These are phyloP conservation scores for Beauveria medogensis DNA, from an alignment of 2,329 filamentous ascomycete species.

Conservation along the genomic window DNA sequence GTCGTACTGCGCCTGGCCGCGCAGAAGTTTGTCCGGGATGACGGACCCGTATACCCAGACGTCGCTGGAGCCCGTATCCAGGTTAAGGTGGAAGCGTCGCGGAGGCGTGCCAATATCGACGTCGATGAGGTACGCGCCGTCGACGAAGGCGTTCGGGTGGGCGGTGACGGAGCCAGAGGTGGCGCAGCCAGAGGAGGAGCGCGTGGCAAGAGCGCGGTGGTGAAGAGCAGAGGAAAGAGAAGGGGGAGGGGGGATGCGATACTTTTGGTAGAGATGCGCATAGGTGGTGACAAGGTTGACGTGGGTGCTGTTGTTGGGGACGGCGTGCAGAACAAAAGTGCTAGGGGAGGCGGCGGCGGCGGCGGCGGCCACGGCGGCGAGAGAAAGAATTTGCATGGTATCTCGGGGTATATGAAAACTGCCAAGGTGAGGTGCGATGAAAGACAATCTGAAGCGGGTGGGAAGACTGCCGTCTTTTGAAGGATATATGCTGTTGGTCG, in stretches of 20 bases:
- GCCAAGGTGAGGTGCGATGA: no score
- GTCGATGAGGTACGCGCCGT: slow-evolving; percentile 6
- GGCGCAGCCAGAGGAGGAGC: neutral
- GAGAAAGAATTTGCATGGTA: neutral
- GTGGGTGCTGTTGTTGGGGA: neutral
- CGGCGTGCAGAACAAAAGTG: neutral
- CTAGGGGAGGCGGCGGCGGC: neutral
- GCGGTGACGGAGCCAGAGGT: neutral
- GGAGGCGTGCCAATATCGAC: slow-evolving; percentile 19
- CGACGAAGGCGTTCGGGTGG: neutral
- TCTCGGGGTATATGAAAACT: no score
- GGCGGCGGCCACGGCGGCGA: neutral
- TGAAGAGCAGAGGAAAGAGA: neutral
- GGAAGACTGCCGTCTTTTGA: no score
- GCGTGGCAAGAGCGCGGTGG: neutral
- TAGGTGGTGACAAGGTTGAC: neutral
- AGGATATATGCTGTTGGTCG: no score
- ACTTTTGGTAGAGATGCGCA: neutral
- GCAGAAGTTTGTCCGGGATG: slow-evolving; percentile 26
- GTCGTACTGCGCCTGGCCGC: slow-evolving; percentile 32
- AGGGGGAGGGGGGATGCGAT: neutral
- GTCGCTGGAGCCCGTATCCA: slow-evolving; percentile 36
- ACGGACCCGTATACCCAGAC: slow-evolving; percentile 40
- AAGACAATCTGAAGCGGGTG: no score
- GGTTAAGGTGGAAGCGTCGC: slow-evolving; percentile 31